Conservation (phyloP, 2,329 filamentous ascomycete species). For the Pseudocercospora eumusae region DNA sequence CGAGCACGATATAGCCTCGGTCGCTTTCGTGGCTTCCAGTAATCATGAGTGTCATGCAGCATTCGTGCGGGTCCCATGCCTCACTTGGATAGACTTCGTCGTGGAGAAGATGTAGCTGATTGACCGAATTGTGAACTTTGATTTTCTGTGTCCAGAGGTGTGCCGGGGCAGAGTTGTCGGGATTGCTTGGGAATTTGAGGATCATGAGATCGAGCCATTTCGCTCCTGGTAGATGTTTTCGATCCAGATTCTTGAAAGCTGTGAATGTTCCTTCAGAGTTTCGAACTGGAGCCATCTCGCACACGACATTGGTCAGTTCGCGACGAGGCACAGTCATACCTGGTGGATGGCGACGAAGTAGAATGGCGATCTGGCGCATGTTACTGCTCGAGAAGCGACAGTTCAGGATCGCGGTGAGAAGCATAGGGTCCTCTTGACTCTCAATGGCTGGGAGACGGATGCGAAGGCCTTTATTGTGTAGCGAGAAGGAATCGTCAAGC, state of each 20-base stretch:
- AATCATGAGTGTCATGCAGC: constrained; percentile 23
- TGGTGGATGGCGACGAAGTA: constrained; percentile 23
- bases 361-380: constrained; percentile 20
- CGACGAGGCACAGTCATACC: constrained; percentile 23
- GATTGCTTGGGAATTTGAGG: constrained; percentile 19
- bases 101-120: constrained; percentile 13
- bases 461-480: constrained; percentile 28
- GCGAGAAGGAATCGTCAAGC: constrained; percentile 27
- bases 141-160: constrained; percentile 28
- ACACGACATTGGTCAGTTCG: constrained; percentile 25
- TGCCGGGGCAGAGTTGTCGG: constrained; percentile 15
- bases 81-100: constrained; percentile 20
- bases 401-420: constrained; percentile 27
- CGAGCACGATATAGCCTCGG: constrained; percentile 24
- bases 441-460: constrained; percentile 25
- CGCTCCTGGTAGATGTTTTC: constrained; percentile 17
- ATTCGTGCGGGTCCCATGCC: constrained; percentile 16
- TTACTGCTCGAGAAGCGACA: constrained; percentile 23
- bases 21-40: constrained; percentile 25
- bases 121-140: constrained; percentile 20
- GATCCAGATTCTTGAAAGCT: constrained; percentile 25
- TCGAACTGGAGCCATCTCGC: constrained; percentile 22
- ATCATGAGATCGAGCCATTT: constrained; percentile 27
- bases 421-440: constrained; percentile 15
- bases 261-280: constrained; percentile 21